Evolutionary conservation across 441 rosid genomes (phyloP), one percentile per base, ranked within the genome.

Genomic region (Pelargonium citronellum): DNA sequence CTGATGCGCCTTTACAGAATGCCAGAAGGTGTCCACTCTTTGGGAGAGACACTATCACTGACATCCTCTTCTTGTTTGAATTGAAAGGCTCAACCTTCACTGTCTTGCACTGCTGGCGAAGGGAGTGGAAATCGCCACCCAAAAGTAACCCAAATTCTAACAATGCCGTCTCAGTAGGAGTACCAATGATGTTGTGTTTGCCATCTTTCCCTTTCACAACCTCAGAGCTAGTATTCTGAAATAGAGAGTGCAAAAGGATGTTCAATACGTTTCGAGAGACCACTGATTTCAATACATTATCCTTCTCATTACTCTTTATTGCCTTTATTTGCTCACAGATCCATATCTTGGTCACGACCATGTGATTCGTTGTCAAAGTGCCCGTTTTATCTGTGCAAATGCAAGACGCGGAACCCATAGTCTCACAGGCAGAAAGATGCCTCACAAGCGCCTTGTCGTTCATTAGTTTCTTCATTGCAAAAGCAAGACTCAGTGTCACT

Each of bases 91-190:
- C 87, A 34, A 88, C 81, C 74, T 80, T 84, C 5, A 83, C 77
- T 16, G 80, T 80, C 49, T 79, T 82, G 19, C 81, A 74, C 34
- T 83, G 85, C 12, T 71, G 57, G 61, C 82, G 74, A 41, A 85
- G 80, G 44, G 78, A 71, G 30, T 68, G 75, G 68, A 74, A 81
- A 71, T 85, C 86, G 62, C 90, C 87, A 3, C 91, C 90, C 16
- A 89, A 22, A 44, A 73, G 76, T 79, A 88, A 67, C 24, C 94
- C 91, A n/a, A 87, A 83, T 74, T 89, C 94, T 53, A 89, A 57
- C 60, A 87, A 70, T 13, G 94, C 90, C 0, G 79, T 83, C 75
- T 89, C 94, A 41, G 94, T 89, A 11, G 94, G 94, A 7, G 88
- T 78, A 39, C 94, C 94, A 30, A 89, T 53, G 57, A 85, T 74